Evolutionary conservation across 139 green algal genomes (phyloP).

Genomic region (Auxenochlorella pyrenoidosa): DNA sequence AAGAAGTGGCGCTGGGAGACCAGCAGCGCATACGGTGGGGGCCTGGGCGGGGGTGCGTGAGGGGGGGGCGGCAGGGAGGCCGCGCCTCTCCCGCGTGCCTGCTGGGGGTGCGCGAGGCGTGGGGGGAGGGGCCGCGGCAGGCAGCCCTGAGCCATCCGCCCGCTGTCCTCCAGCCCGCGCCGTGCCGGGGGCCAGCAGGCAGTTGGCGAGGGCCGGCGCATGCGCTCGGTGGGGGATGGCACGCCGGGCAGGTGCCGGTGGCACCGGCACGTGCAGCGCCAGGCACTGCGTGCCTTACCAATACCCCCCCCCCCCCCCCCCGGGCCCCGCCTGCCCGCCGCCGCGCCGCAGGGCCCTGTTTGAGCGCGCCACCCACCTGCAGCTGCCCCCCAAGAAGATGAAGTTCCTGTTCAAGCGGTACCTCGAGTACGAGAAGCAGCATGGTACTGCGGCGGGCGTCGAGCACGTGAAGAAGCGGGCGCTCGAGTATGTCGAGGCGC

Average conservation of each 20-base stretch:
- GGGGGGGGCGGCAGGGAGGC: background rate
- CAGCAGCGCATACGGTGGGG: conserved; percentile 31
- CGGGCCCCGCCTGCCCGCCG: background rate
- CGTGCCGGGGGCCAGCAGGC: no score
- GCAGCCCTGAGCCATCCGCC: no score
- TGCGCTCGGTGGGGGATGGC: no score
- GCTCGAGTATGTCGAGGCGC: conserved; percentile 88
- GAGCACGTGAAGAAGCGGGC: conserved; percentile 89
- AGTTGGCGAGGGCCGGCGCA: no score
- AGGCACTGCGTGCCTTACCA: background rate
- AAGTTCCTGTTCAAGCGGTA: conserved; percentile 91
- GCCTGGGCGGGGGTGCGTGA: background rate
- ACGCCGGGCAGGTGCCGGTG: background rate
- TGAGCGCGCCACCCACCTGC: conserved; percentile 85
- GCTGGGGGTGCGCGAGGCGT: no score
- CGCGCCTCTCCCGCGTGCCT: no score
- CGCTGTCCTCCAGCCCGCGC: no score
- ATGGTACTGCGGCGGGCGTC: conserved; percentile 75
- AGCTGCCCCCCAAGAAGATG: conserved; percentile 94
- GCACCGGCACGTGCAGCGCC: background rate
- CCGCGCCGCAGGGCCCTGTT: conserved; percentile 81
- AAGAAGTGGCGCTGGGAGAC: conserved; percentile 65
- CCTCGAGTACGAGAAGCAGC: conserved; percentile 90
- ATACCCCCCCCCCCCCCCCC: background rate
- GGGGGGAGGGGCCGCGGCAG: no score